phyloP scores from a whole-genome alignment of 345 rosid genomes.

The Ailanthus altissimus region DNA sequence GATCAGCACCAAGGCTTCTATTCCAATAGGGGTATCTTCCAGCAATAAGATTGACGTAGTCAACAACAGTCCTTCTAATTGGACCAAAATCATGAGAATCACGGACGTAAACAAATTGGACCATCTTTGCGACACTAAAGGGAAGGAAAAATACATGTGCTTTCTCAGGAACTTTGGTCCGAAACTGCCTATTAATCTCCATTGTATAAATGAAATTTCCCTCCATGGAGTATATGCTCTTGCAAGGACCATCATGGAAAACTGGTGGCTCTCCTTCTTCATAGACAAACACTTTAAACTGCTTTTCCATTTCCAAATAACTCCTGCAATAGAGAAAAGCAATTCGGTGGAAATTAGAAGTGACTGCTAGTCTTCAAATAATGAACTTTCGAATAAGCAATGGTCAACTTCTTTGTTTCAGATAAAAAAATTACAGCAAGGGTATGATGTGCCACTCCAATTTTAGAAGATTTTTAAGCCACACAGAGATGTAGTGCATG shows the following conservation, averaged over 20 bases:
- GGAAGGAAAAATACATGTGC: slow-evolving; percentile 74
- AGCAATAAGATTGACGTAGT: slow-evolving; percentile 49
- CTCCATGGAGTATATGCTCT: slow-evolving; percentile 39
- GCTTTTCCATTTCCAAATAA: slow-evolving; percentile 46
- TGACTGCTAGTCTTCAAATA: too few species aligned
- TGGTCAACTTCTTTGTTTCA: too few species aligned
- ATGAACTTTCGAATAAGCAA: too few species aligned
- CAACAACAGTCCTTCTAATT: slow-evolving; percentile 48
- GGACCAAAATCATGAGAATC: slow-evolving; percentile 37
- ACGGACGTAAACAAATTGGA: slow-evolving; percentile 50
- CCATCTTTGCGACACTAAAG: slow-evolving; percentile 68
- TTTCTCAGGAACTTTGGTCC: slow-evolving; percentile 49
- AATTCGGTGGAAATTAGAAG: too few species aligned
- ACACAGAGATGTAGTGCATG: background rate
- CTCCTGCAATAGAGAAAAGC: too few species aligned
- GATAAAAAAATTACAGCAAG: too few species aligned
- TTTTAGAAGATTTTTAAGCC: background rate
- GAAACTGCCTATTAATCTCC: slow-evolving; percentile 37
- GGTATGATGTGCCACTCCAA: background rate
- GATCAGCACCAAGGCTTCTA: slow-evolving; percentile 75
- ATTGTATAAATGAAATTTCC: slow-evolving; percentile 41
- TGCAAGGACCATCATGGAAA: slow-evolving; percentile 42
- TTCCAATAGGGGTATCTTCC: slow-evolving; percentile 69
- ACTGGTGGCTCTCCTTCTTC: slow-evolving; percentile 44
- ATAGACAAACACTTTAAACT: slow-evolving; percentile 39